Evolutionary conservation across 2,329 filamentous ascomycete genomes (phyloP).

Genomic region (Aspergillus vadensis): DNA sequence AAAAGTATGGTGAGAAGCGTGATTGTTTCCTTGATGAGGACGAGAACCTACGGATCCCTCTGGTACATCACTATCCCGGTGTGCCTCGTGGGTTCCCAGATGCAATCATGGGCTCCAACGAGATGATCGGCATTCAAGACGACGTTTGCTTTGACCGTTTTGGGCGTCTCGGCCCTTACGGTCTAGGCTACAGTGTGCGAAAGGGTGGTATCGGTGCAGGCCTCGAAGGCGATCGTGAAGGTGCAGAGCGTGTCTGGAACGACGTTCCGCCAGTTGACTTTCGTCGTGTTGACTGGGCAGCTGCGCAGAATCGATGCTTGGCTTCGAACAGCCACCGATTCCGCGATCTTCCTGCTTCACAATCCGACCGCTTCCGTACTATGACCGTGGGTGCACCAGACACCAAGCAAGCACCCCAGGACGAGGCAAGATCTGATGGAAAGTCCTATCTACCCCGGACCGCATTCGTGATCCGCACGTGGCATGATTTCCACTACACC

Average conservation of each 20-base stretch:
- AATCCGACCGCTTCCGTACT: slow-evolving; percentile 36
- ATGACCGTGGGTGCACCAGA: slow-evolving; percentile 36
- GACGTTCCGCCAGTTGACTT: slow-evolving; percentile 74
- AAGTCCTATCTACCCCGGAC: slow-evolving; percentile 56
- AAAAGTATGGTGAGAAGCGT: slow-evolving; percentile 61
- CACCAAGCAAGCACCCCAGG: slow-evolving; percentile 19
- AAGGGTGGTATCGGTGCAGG: slow-evolving; percentile 83
- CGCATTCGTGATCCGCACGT: slow-evolving; percentile 77
- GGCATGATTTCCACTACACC: slow-evolving; percentile 77
- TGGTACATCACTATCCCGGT: slow-evolving; percentile 72
- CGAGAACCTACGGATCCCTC: slow-evolving; percentile 65
- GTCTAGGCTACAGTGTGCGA: slow-evolving; percentile 77
- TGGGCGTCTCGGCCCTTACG: slow-evolving; percentile 85
- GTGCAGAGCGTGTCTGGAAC: slow-evolving; percentile 77
- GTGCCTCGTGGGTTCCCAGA: slow-evolving; percentile 83
- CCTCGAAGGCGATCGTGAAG: slow-evolving; percentile 79
- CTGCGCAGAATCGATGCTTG: slow-evolving; percentile 73
- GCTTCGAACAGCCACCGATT: slow-evolving; percentile 72
- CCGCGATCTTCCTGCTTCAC: slow-evolving; percentile 42
- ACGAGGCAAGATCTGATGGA: slow-evolving; percentile 22
- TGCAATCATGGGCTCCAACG: slow-evolving; percentile 82
- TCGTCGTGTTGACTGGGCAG: slow-evolving; percentile 74
- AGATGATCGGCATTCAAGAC: slow-evolving; percentile 73
- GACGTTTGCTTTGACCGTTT: slow-evolving; percentile 93
- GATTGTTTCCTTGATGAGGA: slow-evolving; percentile 78